phyloP scores from a whole-genome alignment of 108 stramenopile genomes.

The Tribonema minus region DNA sequence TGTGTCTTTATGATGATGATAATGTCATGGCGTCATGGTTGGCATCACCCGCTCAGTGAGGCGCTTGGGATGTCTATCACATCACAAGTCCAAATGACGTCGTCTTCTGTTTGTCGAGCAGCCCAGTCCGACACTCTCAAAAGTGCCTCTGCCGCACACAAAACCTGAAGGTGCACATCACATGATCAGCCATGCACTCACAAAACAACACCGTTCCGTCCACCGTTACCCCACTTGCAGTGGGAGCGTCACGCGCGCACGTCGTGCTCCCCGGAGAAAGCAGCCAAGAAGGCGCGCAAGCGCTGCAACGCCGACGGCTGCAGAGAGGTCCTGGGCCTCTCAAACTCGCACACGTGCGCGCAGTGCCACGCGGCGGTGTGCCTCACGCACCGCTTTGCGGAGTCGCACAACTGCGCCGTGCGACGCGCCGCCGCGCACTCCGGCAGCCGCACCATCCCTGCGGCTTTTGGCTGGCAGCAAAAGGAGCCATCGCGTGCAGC shows the following conservation, averaged over 20 bases:
- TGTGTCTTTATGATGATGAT: background rate
- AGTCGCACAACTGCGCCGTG: too few species aligned
- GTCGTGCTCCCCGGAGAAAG: background rate
- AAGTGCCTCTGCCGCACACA: too few species aligned
- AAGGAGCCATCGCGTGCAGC: too few species aligned
- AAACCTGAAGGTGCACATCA: too few species aligned
- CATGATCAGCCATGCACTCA: too few species aligned
- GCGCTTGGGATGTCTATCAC: background rate
- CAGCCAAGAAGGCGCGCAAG: background rate
- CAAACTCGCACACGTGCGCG: slow-evolving; percentile 8
- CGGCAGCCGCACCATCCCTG: too few species aligned
- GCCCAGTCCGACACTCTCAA: background rate
- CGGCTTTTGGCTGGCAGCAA: too few species aligned
- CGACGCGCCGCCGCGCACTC: too few species aligned
- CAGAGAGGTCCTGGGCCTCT: slow-evolving; percentile 1
- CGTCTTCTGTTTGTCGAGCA: background rate
- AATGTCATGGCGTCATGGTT: background rate
- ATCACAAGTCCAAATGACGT: background rate
- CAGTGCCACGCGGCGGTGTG: background rate
- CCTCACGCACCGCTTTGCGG: slow-evolving; percentile 1
- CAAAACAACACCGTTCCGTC: background rate
- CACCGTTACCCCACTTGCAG: background rate
- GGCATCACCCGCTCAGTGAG: background rate
- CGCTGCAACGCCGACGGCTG: background rate
- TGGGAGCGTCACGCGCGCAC: slow-evolving; percentile 14